Conservation (phyloP, 306 rosid species). For the Trifolium repens region DNA sequence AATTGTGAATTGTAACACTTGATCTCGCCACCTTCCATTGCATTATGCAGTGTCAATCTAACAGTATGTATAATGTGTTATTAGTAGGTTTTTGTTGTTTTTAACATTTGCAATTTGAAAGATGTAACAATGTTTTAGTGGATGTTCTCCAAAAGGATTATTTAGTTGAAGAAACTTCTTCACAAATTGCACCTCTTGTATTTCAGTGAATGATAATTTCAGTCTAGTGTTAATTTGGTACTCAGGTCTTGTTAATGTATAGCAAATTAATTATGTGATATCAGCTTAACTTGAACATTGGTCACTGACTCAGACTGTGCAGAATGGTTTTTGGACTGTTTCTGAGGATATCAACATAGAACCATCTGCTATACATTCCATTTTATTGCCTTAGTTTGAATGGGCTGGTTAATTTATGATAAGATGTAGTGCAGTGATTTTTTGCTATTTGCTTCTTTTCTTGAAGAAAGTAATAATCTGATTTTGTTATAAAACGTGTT, state of each 20-base stretch:
- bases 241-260: no score
- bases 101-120: neutral
- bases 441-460: slow-evolving; percentile 6
- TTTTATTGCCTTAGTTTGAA: slow-evolving; percentile 71
- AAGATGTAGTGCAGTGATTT: slow-evolving; percentile 71
- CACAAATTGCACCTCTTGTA: neutral
- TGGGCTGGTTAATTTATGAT: slow-evolving; percentile 61
- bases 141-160: neutral
- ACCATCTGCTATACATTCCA: slow-evolving; percentile 77
- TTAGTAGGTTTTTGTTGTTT: neutral
- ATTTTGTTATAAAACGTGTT: neutral
- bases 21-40: neutral
- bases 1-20: slow-evolving; percentile 1
- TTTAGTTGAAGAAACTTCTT: neutral
- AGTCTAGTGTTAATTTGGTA: no score
- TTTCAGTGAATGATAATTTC: no score
- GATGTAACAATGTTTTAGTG: neutral
- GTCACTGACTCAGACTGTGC: slow-evolving; percentile 84
- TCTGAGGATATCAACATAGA: slow-evolving; percentile 85
- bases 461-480: slow-evolving; percentile 3
- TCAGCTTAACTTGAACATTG: slow-evolving; percentile 26
- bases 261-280: no score
- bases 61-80: neutral
- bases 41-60: neutral
- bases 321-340: slow-evolving; percentile 82